A percentile compares a stretch with the other conserved stretches of the same genome.
phyloP scores from a whole-genome alignment of 176 grass and related monocot species.

The Pontederia crassipes region DNA sequence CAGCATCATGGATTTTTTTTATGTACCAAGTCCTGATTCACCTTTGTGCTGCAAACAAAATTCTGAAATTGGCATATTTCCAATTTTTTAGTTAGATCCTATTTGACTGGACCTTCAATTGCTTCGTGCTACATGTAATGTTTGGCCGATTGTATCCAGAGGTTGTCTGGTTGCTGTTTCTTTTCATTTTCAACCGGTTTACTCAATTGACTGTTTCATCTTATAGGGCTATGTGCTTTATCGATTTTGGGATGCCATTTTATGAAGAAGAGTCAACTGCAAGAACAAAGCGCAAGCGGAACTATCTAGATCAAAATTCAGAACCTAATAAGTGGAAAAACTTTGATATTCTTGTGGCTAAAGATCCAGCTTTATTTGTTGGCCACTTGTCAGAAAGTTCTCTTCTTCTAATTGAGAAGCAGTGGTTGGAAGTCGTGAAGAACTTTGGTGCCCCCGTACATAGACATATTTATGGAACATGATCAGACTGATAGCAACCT shows the following conservation, averaged over 20 bases:
- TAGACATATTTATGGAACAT: constrained; percentile 80
- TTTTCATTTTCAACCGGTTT: not conserved
- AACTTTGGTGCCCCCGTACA: constrained; percentile 53
- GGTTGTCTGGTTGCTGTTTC: not conserved
- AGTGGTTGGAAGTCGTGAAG: constrained; percentile 70
- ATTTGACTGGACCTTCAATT: too few species aligned
- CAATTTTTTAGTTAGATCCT: too few species aligned
- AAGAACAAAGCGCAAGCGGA: constrained; percentile 42
- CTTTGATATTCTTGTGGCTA: constrained; percentile 60
- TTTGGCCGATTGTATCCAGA: too few species aligned
- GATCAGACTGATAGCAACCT: not conserved
- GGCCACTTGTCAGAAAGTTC: constrained; percentile 64
- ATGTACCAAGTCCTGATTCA: too few species aligned
- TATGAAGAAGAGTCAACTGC: constrained; percentile 28
- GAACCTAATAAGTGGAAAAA: constrained; percentile 33
- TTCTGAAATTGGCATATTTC: too few species aligned
- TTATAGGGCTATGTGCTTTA: constrained; percentile 83
- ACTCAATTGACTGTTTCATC: not conserved
- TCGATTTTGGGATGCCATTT: constrained; percentile 79
- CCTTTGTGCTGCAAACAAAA: too few species aligned
- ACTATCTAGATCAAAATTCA: constrained; percentile 33
- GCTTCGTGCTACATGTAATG: too few species aligned
- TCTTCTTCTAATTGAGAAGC: constrained; percentile 69
- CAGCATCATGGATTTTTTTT: not conserved
- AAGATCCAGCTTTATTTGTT: constrained; percentile 64